Evolutionary conservation across 2,329 filamentous ascomycete genomes (phyloP), one percentile per base, ranked within the genome.

Genomic region (Zymoseptoria ardabiliae): DNA sequence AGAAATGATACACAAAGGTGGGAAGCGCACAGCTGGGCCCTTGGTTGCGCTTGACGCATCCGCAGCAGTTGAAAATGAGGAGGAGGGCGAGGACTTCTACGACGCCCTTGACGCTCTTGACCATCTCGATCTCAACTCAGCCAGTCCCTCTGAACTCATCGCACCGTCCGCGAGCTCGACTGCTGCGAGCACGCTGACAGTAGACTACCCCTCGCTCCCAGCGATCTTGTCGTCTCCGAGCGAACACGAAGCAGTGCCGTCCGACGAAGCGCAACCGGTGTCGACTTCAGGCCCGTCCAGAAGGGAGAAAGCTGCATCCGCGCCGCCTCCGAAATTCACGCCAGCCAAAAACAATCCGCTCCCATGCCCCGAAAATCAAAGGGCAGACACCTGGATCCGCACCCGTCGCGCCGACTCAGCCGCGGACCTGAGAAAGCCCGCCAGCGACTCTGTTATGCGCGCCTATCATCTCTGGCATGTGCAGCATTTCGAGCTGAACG

Each of bases 401-500:
- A 41, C 48, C 13, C 64, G 58, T 54, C 61, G 60, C 10, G 21
- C 59, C 8, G 50, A 53, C 1, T 55, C 55, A 17, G 58, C 61
- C 8, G 19, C 57, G 10, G 58, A 61, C 41, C 56, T 55, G 53
- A 59, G 35, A 6, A 50, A 57, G 10, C 53, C 57, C 21, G 58
- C 41, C 25, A 45, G 58, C n/a, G 28, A 56, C 41, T 25, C 56
- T 22, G 48, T 58, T 56, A 57, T 69, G 52, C 79, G 83, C 13
- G 78, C 84, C 1, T 90, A 89, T 66, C 82, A 80, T 63, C 72
- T 90, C 20, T 90, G 87, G 87, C 76, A 85, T 57, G 79, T 84
- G 58, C 70, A 78, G 7, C 73, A 77, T 11, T 74, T 88, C 19
- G 64, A 70, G 0, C 76, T 85, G 0, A 67, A 73, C 0, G 72